Evolutionary conservation across 1,284 basidiomycete genomes (phyloP), one percentile per base, ranked within the genome.

Genomic region (Erythrobasidium hasegawianum): DNA sequence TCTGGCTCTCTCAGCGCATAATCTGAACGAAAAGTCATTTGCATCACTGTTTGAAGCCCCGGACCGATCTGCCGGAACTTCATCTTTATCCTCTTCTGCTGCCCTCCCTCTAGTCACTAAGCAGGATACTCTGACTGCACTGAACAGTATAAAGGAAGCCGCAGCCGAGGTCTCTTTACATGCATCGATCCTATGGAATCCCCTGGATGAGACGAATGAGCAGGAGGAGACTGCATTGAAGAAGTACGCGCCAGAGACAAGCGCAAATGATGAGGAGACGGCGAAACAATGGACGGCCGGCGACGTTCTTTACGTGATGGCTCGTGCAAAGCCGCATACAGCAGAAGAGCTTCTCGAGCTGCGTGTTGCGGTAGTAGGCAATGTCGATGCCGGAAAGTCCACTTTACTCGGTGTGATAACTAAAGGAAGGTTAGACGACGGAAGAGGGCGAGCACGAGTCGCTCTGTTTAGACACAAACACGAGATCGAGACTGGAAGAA

Each of bases 381-480:
- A 54, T 49, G 82, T 83, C 45, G 82, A 84, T 71, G 81, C 90
- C 39, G 95, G 95, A 1, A 97, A 98, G 78, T 91, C 88, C 1
- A 97, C 93, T 13, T 91, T 92, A 14, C 81, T 97, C 13, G n/a
- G 43, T 18, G 75, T 79, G 8, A 72, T 79, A 57, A 81, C 75
- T 38, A 77, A 78, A 85, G 92, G 94, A 49, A 85, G 85, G 1
- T 81, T 98, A 64, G 95, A 99, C 74, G 95, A 99, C 77, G 96
- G 95, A 11, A 81, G 96, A 76, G 95, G 95, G 0, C 86, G 87
- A 67, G 94, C 95, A 0, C 88, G 95, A 57, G 88, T 97, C 8
- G 87, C 88, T 2, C 81, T 98, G 7, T 97, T 97, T 79, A 82
- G 95, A 53, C 96, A 99, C 78, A 97, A 97, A 77, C 95, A 98